phyloP scores from a whole-genome alignment of 768 basidiomycete species.

The Collybia nuda region DNA sequence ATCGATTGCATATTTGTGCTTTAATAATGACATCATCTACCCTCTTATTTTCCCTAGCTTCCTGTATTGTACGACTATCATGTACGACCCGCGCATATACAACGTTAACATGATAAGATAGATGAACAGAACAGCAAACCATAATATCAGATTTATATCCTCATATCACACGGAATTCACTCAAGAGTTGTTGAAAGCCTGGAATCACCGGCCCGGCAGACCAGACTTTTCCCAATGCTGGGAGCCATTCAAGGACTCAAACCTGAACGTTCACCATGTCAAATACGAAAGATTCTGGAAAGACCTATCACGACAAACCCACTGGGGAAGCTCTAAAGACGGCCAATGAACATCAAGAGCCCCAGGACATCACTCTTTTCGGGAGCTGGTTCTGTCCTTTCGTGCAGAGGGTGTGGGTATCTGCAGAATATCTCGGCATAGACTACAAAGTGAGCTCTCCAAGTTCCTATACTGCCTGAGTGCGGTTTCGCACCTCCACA shows the following conservation, averaged over 20 bases:
- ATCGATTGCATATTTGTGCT: too few relatives aligned
- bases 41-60: too few relatives aligned
- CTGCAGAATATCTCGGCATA: constrained; percentile 67
- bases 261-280: neutral
- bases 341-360: constrained; percentile 42
- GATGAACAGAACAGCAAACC: too few relatives aligned
- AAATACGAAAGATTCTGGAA: constrained; percentile 16
- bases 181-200: too few relatives aligned
- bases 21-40: too few relatives aligned
- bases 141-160: too few relatives aligned
- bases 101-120: too few relatives aligned
- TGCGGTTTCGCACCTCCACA: neutral
- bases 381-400: constrained; percentile 79
- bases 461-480: neutral
- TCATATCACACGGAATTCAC: too few relatives aligned
- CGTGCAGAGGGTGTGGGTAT: constrained; percentile 80
- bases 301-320: constrained; percentile 36
- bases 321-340: constrained; percentile 57
- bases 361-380: constrained; percentile 64
- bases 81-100: too few relatives aligned
- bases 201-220: too few relatives aligned
- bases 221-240: too few relatives aligned
- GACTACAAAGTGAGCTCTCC: constrained; percentile 58
- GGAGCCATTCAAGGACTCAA: neutral
- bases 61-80: too few relatives aligned